Conservation (phyloP, 1,284 basidiomycete genomes). For the Ustilago lituana region DNA sequence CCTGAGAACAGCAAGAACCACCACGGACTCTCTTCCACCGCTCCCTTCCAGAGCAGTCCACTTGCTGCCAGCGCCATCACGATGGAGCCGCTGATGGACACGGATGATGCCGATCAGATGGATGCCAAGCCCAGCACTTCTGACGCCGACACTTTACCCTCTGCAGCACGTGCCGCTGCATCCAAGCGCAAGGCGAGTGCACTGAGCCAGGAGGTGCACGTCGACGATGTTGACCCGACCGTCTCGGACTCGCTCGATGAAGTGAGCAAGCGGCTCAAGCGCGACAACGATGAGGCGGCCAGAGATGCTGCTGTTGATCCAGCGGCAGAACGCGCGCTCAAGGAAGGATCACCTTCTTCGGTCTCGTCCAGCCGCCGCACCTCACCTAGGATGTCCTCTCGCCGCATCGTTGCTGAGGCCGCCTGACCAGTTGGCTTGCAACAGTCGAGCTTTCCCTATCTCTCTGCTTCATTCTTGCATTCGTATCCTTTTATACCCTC, state of each 20-base stretch:
- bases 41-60: slow-evolving; percentile 48
- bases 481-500: slow-evolving; percentile 6
- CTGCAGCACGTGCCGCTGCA: slow-evolving; percentile 4
- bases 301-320: slow-evolving; percentile 5
- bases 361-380: slow-evolving; percentile 43
- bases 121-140: background rate
- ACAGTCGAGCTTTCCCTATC: too few species aligned
- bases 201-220: slow-evolving; percentile 38
- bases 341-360: slow-evolving; percentile 29
- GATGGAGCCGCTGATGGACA: slow-evolving; percentile 44
- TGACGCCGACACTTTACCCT: slow-evolving; percentile 11
- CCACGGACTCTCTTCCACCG: slow-evolving; percentile 37
- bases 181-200: slow-evolving; percentile 48
- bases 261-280: slow-evolving; percentile 30
- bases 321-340: slow-evolving; percentile 10
- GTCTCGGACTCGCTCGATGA: slow-evolving; percentile 17
- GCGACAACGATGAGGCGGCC: slow-evolving; percentile 1
- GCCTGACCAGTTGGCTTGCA: slow-evolving; percentile 7
- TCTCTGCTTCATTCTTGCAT: background rate
- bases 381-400: slow-evolving; percentile 40
- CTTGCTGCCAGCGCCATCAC: slow-evolving; percentile 49
- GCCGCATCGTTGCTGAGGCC: slow-evolving; percentile 23
- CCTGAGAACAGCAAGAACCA: slow-evolving; percentile 39
- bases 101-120: slow-evolving; percentile 25
- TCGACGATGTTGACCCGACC: slow-evolving; percentile 3